Evolutionary conservation across 73 alveolate genomes (phyloP).

Genomic region (Symbiodinium natans): DNA sequence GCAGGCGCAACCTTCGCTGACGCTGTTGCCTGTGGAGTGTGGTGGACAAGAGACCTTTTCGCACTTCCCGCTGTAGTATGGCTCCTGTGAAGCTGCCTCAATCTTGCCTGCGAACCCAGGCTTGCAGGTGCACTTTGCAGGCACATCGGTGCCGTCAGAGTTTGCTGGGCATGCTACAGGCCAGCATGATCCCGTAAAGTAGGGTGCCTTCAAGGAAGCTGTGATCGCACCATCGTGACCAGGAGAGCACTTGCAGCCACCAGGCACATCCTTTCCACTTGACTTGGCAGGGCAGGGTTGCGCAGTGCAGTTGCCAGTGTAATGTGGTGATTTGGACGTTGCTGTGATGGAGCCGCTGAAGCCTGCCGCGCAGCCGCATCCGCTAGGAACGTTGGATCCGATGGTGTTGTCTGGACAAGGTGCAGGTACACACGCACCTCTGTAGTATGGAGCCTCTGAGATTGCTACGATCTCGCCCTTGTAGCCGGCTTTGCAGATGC

Average conservation of each 20-base stretch:
- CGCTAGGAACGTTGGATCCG: not conserved
- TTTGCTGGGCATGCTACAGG: conserved; percentile 25
- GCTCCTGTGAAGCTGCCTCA: not conserved
- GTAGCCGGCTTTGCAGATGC: not conserved
- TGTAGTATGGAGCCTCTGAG: not conserved
- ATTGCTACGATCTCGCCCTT: not conserved
- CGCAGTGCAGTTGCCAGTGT: not conserved
- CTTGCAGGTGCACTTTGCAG: not conserved
- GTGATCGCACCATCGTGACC: not conserved
- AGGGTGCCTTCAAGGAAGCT: not conserved
- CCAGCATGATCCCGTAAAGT: not conserved
- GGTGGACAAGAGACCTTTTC: not conserved
- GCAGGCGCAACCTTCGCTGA: not conserved
- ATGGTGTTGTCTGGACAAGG: not conserved
- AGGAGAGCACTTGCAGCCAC: not conserved
- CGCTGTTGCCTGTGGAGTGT: conserved; percentile 23
- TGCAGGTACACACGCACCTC: not conserved
- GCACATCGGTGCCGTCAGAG: not conserved
- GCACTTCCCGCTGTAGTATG: not conserved
- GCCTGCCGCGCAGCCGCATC: not conserved
- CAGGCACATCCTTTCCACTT: not conserved
- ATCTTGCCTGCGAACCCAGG: not conserved
- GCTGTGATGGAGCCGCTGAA: not conserved
- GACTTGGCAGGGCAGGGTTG: not conserved
- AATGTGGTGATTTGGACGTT: not conserved